Conservation (phyloP, 192 early-diverging fungal species). For the Mortierella alpina region DNA sequence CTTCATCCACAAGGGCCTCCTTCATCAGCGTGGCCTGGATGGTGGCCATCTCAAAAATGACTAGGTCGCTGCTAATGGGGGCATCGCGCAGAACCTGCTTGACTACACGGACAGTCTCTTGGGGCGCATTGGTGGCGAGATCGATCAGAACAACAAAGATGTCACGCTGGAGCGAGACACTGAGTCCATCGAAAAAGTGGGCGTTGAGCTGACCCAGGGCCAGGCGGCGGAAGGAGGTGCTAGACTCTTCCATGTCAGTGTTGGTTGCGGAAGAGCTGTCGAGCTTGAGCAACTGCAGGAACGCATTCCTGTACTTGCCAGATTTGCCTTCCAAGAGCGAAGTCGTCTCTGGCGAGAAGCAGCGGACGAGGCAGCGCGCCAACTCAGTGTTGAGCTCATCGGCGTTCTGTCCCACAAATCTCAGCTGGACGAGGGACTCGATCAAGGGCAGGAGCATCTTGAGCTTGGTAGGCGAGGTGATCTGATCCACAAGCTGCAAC, state of each 20-base stretch:
- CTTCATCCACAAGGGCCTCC: constrained; percentile 28
- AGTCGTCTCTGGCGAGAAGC: constrained; percentile 62
- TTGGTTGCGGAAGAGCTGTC: constrained; percentile 42
- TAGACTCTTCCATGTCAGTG: constrained; percentile 56
- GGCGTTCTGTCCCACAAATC: constrained; percentile 30
- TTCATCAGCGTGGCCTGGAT: constrained; percentile 39
- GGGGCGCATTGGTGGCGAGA: constrained; percentile 62
- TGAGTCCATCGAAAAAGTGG: constrained; percentile 54
- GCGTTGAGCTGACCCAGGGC: constrained; percentile 58
- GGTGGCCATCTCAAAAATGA: constrained; percentile 44
- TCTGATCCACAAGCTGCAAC: constrained; percentile 56
- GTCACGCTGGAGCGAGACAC: constrained; percentile 50
- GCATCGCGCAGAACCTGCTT: constrained; percentile 60
- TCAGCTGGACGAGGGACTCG: constrained; percentile 58
- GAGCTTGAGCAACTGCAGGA: constrained; percentile 62
- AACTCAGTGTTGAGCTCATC: constrained; percentile 43
- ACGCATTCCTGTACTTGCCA: constrained; percentile 59
- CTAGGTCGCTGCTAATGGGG: constrained; percentile 39
- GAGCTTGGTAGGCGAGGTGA: constrained; percentile 69
- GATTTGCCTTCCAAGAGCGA: constrained; percentile 61
- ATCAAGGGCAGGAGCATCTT: constrained; percentile 70
- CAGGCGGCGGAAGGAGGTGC: constrained; percentile 57
- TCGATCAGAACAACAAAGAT: constrained; percentile 65
- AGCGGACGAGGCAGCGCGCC: constrained; percentile 61
- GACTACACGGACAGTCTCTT: constrained; percentile 58